Base-by-base conservation (phyloP, 805 yeast genomes). In the Hanseniaspora meyeri region DNA sequence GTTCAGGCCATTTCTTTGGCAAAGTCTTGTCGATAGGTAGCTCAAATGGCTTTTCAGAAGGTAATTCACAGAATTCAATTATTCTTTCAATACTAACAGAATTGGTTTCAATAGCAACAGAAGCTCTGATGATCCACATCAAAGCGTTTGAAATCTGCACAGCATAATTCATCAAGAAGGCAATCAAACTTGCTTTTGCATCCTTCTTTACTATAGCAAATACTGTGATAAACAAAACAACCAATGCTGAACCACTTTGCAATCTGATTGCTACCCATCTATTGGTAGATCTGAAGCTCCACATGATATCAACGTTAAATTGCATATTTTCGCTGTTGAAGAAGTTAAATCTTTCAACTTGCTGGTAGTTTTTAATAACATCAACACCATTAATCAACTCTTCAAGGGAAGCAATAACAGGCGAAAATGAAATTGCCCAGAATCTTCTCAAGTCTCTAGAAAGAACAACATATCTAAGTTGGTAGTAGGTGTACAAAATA, bases 391-490 rank as follows among this genome's bases (percentile, higher is more conserved):
- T 76, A 59, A 86, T 70, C 2, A 83, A 73, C 64, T 86, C 95
- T 62, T 81, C 81, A 65, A 86, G 83, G 60, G 82, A 79, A 59
- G 83, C 75, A 70, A 82, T 85, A 52, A 86, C 87, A 49, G 75
- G 72, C 0, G 91, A 83, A 62, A 93, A 74, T 57, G 80, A 79
- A 4, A 77, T 70, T 4, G 91, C 83, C 66, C 87, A 93, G 57
- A 85, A 68, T 59, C 93, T 77, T 68, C 86, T 87, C 59, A 86
- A 71, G 65, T 87, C 95, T 62, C 90, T 71, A 0, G 88, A 80
- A 1, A 87, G 77, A 0, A 85, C 80, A 61, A 84, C 81, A 65
- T 85, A 87, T 64, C 72, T 81, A 45, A 73, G 66, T 14, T 82
- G 74, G 51, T 79, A 64, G 3, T 70, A 62, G 29, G 76, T 62